Base-by-base conservation (phyloP, 495 filamentous ascomycete species). In the Podospora pseudopauciseta region DNA sequence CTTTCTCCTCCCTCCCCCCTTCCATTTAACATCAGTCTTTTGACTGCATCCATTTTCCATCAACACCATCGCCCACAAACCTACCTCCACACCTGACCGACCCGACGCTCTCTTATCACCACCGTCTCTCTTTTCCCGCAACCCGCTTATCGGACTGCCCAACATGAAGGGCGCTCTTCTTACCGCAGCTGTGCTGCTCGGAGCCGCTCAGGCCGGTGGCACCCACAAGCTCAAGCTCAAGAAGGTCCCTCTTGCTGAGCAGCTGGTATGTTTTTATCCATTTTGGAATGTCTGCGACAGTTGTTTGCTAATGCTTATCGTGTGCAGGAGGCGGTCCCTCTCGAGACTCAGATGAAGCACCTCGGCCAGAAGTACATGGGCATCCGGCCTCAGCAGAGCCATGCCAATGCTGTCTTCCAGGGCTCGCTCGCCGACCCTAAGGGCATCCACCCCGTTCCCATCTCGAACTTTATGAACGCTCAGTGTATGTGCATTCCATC, bases 391-490 rank as follows among this genome's bases (percentile, higher is more conserved):
- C 28, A 63, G 18, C 78, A 90, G 57, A 78, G 80, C 56, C 90
- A 94, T 72, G 74, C 84, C 70, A 85, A 93, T 62, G 89, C 89
- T 73, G 84, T 94, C 75, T 96, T 97, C 85, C 86, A 88, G 73
- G 90, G 92, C 65, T 86, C 88, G 64, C 83, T 88, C 27, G 80
- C 92, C 76, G 86, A 91, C 67, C 80, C 81, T 39, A 84, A 90
- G 63, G 85, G 83, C 66, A 87, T 86, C 68, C 94, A 99, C 74
- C 86, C 89, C 44, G 91, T 99, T 19, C 90, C 95, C 63, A 89
- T 99, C 70, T 91, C 88, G 77, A 99, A 99, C 85, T 99, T 97
- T 83, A 82, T 99, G 81, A 99, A 99, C 74, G 96, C 96, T 66
- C 96, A 99, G 81, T 99, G 94, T 97, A 89, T 73, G 92, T 79